Evolutionary conservation across 2,329 filamentous ascomycete species (phyloP).

Genomic region (Chaetomiaceae sp.): DNA sequence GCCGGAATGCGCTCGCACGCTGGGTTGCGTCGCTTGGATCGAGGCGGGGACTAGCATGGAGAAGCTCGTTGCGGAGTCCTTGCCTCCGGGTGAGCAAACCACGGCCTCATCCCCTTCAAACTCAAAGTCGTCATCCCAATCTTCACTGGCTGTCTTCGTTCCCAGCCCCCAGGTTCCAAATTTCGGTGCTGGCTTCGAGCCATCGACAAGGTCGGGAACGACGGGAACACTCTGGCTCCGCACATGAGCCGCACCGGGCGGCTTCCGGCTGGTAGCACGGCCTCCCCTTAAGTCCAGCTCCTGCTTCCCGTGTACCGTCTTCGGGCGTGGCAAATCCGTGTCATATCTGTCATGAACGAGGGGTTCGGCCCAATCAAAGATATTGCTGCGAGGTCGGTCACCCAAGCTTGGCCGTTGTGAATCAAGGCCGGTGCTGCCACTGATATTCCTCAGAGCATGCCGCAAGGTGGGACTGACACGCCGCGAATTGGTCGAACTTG

Average conservation of each 20-base stretch:
- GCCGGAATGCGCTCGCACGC: slow-evolving; percentile 76
- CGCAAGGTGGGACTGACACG: slow-evolving; percentile 49
- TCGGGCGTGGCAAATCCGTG: slow-evolving; percentile 56
- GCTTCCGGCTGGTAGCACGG: slow-evolving; percentile 59
- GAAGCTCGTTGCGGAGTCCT: slow-evolving; percentile 33
- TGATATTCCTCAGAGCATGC: slow-evolving; percentile 48
- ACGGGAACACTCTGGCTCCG: slow-evolving; percentile 77
- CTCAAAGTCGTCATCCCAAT: slow-evolving; percentile 88
- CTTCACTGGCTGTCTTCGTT: slow-evolving; percentile 74
- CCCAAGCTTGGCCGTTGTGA: slow-evolving; percentile 27
- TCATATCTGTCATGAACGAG: slow-evolving; percentile 55
- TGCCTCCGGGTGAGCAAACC: slow-evolving; percentile 32
- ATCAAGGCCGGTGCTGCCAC: slow-evolving; percentile 39
- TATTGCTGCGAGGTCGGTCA: slow-evolving; percentile 57
- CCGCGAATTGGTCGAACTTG: slow-evolving; percentile 48
- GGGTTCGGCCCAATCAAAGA: slow-evolving; percentile 76
- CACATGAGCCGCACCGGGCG: slow-evolving; percentile 63
- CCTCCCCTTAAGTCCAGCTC: slow-evolving; percentile 65
- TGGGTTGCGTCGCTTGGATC: slow-evolving; percentile 75
- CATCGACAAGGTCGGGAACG: slow-evolving; percentile 56
- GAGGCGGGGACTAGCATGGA: slow-evolving; percentile 69
- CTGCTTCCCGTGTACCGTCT: slow-evolving; percentile 72
- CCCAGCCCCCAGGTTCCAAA: slow-evolving; percentile 78
- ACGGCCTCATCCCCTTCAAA: slow-evolving; percentile 48
- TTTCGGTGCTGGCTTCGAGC: slow-evolving; percentile 52